Evolutionary conservation across 2,329 filamentous ascomycete genomes (phyloP).

Genomic region (Stemphylium beticola): DNA sequence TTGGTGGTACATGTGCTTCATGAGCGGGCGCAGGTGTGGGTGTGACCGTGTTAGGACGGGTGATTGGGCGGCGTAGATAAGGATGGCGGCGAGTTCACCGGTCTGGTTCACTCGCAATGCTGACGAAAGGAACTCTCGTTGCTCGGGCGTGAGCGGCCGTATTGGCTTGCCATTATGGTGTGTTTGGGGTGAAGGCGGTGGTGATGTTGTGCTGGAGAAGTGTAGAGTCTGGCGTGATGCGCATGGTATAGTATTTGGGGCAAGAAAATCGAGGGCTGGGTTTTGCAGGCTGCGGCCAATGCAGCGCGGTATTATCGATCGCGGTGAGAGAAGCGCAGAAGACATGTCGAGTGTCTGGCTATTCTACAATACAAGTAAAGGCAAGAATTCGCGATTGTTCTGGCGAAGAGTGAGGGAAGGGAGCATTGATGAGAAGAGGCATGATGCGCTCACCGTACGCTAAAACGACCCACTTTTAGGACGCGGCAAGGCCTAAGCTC

Average conservation of each 20-base stretch:
- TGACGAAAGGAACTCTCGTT: conserved; percentile 48
- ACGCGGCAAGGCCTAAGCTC: conserved; percentile 31
- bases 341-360: conserved; percentile 22
- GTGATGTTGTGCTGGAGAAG: conserved; percentile 18
- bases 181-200: conserved; percentile 10
- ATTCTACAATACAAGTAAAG: conserved; percentile 7
- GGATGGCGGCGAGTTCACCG: conserved; percentile 92
- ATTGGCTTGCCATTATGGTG: conserved; percentile 22
- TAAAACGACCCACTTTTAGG: conserved; percentile 22
- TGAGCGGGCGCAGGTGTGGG: conserved; percentile 85
- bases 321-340: conserved; percentile 18
- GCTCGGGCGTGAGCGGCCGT: conserved; percentile 38
- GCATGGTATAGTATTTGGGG: conserved; percentile 25
- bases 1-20: conserved; percentile 98
- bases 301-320: conserved; percentile 27
- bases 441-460: conserved; percentile 31
- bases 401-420: not conserved
- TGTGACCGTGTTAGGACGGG: conserved; percentile 79
- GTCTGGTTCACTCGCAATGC: conserved; percentile 92
- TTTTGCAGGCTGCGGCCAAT: conserved; percentile 1
- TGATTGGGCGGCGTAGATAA: conserved; percentile 91
- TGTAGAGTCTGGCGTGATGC: conserved; percentile 21
- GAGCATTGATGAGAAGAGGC: conserved; percentile 5
- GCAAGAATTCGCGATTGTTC: conserved; percentile 11
- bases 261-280: conserved; percentile 37